Evolutionary conservation across 1,284 basidiomycete genomes (phyloP).

Genomic region (Apiotrichum montevideense): DNA sequence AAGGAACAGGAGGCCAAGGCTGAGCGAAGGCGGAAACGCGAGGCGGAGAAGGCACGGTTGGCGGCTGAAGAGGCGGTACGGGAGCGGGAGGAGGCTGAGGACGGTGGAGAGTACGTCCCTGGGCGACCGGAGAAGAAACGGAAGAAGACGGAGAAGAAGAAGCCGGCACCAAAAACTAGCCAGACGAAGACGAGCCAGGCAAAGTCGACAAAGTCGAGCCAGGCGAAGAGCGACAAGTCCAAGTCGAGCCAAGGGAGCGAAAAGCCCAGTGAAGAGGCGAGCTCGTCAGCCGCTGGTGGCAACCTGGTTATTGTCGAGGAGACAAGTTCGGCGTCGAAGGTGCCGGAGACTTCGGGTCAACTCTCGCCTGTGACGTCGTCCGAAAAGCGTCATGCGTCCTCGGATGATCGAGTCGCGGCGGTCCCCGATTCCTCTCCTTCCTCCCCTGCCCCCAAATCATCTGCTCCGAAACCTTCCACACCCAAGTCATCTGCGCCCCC

Average conservation of each 20-base stretch:
- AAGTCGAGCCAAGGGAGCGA: conserved; percentile 1
- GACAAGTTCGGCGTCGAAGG: no score
- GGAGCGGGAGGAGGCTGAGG: conserved; percentile 1
- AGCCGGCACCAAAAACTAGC: not conserved
- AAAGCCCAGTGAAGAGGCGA: not conserved
- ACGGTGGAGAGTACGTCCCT: conserved; percentile 1
- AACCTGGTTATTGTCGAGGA: no score
- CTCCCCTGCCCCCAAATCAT: not conserved
- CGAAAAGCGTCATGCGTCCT: no score
- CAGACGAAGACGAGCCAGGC: conserved; percentile 6
- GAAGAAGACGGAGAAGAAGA: conserved; percentile 6
- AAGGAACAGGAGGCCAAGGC: conserved; percentile 22
- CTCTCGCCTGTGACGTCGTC: no score
- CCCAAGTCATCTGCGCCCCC: not conserved
- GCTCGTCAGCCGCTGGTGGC: not conserved
- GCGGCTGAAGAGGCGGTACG: conserved; percentile 5
- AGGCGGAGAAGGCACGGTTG: conserved; percentile 15
- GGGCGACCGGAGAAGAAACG: conserved; percentile 5
- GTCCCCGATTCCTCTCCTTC: not conserved
- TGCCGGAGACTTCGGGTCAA: no score
- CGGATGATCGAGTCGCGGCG: no score
- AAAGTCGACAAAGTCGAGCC: not conserved
- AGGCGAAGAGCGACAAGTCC: not conserved
- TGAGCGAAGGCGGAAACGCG: conserved; percentile 19
- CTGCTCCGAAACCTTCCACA: not conserved